Conservation (phyloP, 2,329 filamentous ascomycete species). For the Parastagonospora nodorum region DNA sequence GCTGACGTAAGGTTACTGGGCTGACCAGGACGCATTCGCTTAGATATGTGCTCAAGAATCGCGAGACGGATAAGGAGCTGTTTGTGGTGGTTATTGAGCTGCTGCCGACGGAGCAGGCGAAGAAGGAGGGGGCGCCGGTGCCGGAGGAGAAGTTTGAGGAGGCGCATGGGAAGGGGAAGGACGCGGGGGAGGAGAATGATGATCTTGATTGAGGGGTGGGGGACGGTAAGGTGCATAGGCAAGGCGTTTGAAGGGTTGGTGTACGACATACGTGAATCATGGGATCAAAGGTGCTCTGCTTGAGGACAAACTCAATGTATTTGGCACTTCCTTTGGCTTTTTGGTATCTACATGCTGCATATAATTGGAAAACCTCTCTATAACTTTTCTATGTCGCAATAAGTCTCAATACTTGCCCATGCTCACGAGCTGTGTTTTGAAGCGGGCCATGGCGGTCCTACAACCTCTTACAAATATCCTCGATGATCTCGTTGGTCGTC, state of each 20-base stretch:
- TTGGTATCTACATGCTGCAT: no score
- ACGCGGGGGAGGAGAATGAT: slow-evolving; percentile 22
- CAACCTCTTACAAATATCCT: slow-evolving; percentile 83
- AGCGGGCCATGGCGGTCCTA: no score
- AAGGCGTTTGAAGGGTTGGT: background rate
- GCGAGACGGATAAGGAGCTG: slow-evolving; percentile 72
- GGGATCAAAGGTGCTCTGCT: background rate
- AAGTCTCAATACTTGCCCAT: no score
- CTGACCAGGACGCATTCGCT: slow-evolving; percentile 74
- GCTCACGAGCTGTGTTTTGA: no score
- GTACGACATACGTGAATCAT: background rate
- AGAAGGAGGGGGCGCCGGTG: slow-evolving; percentile 26
- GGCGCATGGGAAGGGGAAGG: slow-evolving; percentile 18
- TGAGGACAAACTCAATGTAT: no score
- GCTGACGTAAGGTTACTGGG: slow-evolving; percentile 15
- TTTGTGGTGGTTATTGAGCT: slow-evolving; percentile 83
- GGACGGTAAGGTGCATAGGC: background rate
- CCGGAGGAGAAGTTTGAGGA: slow-evolving; percentile 31
- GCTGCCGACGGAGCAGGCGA: slow-evolving; percentile 66
- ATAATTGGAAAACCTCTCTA: no score
- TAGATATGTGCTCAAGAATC: slow-evolving; percentile 91
- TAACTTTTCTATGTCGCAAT: no score
- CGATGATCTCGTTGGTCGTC: slow-evolving; percentile 81
- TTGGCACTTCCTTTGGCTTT: no score
- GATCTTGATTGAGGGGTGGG: slow-evolving; percentile 20